Conservation (phyloP, 345 rosid genomes). For the Moringa oleifera region DNA sequence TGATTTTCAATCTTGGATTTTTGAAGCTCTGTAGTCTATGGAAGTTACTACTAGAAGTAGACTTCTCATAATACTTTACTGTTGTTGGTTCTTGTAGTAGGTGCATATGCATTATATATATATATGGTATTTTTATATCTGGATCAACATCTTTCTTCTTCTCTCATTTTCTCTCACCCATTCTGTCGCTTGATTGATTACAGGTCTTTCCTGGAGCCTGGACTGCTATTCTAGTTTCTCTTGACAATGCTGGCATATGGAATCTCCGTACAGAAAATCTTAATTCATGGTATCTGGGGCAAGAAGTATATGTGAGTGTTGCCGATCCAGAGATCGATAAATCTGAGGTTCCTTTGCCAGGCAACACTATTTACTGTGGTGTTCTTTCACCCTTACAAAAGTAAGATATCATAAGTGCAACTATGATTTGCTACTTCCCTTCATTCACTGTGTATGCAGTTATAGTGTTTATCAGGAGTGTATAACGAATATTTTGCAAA, state of each 20-base stretch:
- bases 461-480: not conserved
- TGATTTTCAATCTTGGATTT: not conserved
- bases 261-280: conserved; percentile 82
- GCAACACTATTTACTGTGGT: conserved; percentile 78
- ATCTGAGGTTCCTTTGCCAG: conserved; percentile 50
- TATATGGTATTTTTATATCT: not conserved
- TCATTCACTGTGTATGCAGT: not conserved
- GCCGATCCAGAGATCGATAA: conserved; percentile 64
- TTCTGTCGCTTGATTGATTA: conserved; percentile 11
- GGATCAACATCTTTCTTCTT: not conserved
- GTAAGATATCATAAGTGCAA: conserved; percentile 38
- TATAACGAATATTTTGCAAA: not conserved
- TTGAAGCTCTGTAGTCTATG: not conserved
- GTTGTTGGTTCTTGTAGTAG: not conserved
- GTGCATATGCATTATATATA: not conserved
- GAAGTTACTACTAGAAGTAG: not conserved
- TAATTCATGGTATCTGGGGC: conserved; percentile 86
- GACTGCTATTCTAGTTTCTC: conserved; percentile 82
- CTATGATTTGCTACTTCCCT: not conserved
- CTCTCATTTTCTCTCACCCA: conserved; percentile 2
- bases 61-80: not conserved
- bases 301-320: conserved; percentile 67
- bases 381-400: conserved; percentile 67
- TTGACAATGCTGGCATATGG: conserved; percentile 94
- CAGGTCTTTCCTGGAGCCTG: conserved; percentile 97